Base-by-base conservation (phyloP, 768 basidiomycete genomes). In the Arthromyces matolae region DNA sequence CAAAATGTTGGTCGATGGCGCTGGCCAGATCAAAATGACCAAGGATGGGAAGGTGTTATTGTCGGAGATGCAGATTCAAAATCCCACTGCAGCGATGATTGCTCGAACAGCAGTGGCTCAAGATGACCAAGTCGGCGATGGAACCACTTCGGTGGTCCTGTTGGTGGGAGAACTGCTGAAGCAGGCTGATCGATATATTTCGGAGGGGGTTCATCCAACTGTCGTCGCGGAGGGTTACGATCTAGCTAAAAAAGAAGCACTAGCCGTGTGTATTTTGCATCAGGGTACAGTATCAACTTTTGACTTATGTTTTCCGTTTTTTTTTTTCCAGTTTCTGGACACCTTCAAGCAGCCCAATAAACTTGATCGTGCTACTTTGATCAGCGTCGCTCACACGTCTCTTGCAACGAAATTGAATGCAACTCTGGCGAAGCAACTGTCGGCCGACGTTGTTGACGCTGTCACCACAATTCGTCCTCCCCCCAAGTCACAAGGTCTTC, bases 51-150 rank as follows among this genome's bases (percentile, higher is more conserved):
- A 99, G 72, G 95, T 97, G 33, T 71, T 99, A 47, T 77, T 99
- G 49, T 95, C 93, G 33, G 96, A 99, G 73, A 99, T 99, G 96
- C 96, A 98, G 72, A 99, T 99, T 59, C 89, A 91, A 71, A 98
- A 99, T 66, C 96, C 96, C 24, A 98, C 96, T 3, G 96, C 96
- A 14, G 94, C 96, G 25, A 95, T 99, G 92, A 93, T 99, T 62
- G 96, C 96, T 37, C 83, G 93, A 42, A 97, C 96, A 34, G 96
- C 96, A 12, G 95, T 97, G 19, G 95, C 96, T 3, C 96, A 98
- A 65, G 96, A 99, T 58, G 96, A 98, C 62, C 94, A 97, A 77
- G 94, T 96, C 35, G 96, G 96, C 54, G 96, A 99, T 71, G 96
- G 96, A 46, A 99, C 96, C 27, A 99, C 96, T 14, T 93, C 90